Evolutionary conservation across 1,284 basidiomycete genomes (phyloP), one percentile per base, ranked within the genome.

Genomic region (Volvariella surrecta): DNA sequence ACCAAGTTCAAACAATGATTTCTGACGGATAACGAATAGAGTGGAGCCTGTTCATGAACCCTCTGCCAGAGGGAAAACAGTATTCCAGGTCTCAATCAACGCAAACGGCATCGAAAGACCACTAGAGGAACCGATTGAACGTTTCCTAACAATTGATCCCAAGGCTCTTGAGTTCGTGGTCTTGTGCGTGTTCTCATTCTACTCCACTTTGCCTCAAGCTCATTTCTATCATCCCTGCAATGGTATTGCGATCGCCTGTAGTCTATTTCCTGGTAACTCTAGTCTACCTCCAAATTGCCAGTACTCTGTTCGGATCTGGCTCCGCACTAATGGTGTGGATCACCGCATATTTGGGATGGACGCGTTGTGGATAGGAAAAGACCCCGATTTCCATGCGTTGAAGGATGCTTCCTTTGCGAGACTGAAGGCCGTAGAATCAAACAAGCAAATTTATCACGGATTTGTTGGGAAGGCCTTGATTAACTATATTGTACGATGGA

Each of bases 331-430:
- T 30, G 67, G 62, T 8, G 58, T 74, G 17, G 74, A 79, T 45
- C 79, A 79, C 46, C 69, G 75, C 20, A 44, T 81, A 37, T 81
- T 81, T 50, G 67, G 67, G 32, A 73, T 74, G 16, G 74, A 76
- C 49, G 73, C 77, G 17, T 52, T 80, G 18, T 79, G 75, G 75
- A 57, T 80, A 6, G 76, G 72, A 9, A 72, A 63, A 52, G 75
- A 81, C 50, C 74, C 73, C 2, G 74, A 81, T 51, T 80, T 81
- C 53, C 56, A 61, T 34, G 60, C 69, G 1, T 69, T 81, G 32
- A 58, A 61, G n/a, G 67, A 76, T 42, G 75, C 72, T 9, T 70
- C 71, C 1, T 73, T 74, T 51, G 71, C 75, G 32, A 54, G 66
- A 30, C 54, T 74, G 44, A 70, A 65, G 47, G 63, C 49, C 31